phyloP scores from a whole-genome alignment of 352 stramenopile genomes.

The Thalassiosira mediterranea region DNA sequence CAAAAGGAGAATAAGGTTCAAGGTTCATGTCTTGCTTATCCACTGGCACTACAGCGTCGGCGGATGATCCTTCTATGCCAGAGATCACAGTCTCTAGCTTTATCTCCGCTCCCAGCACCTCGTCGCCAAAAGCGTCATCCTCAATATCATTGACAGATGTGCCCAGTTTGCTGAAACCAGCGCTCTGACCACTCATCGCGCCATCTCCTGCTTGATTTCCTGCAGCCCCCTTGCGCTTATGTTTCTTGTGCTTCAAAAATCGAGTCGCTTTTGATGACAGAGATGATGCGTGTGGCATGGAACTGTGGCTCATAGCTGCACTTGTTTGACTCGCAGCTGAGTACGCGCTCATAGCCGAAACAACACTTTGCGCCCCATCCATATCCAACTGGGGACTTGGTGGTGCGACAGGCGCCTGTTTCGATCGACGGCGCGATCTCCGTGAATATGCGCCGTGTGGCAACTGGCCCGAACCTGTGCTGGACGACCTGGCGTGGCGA shows the following conservation, averaged over 20 bases:
- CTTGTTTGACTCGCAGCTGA: background rate
- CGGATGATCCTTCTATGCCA: too few relatives aligned
- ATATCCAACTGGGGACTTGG: too few relatives aligned
- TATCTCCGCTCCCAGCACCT: too few relatives aligned
- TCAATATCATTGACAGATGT: slow-evolving; percentile 2
- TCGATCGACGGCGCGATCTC: too few relatives aligned
- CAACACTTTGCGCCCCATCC: background rate
- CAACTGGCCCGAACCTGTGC: too few relatives aligned
- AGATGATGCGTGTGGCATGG: slow-evolving; percentile 2
- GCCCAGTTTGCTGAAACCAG: background rate
- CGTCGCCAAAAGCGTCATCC: background rate
- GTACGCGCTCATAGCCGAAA: background rate
- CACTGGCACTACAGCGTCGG: background rate
- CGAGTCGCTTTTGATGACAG: slow-evolving; percentile 18
- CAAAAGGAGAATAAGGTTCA: slow-evolving; percentile 3
- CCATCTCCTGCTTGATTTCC: background rate
- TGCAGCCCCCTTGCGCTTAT: background rate
- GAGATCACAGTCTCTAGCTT: too few relatives aligned
- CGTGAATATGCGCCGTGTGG: too few relatives aligned
- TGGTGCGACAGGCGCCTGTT: too few relatives aligned
- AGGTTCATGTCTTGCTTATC: background rate
- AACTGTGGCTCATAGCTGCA: too few relatives aligned
- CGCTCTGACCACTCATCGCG: background rate
- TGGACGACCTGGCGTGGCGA: too few relatives aligned
- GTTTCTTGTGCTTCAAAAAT: slow-evolving; percentile 30